Evolutionary conservation across 768 basidiomycete species (phyloP).

Genomic region (Agrocybe chaxingu): DNA sequence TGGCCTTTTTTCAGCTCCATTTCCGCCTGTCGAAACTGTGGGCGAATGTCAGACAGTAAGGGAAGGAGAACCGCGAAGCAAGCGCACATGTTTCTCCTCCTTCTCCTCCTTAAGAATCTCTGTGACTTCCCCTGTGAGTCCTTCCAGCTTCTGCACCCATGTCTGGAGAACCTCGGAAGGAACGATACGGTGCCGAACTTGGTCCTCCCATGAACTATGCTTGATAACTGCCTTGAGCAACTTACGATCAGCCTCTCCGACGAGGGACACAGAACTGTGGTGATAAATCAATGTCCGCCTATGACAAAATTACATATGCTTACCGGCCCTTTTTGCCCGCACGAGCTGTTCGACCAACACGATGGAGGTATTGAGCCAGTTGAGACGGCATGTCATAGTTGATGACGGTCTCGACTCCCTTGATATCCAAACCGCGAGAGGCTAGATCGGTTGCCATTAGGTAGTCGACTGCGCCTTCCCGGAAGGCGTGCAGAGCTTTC

Average conservation of each 20-base stretch:
- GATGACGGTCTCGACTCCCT: slow-evolving; percentile 95
- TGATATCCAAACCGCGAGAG: slow-evolving; percentile 94
- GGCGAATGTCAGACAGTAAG: slow-evolving; percentile 6
- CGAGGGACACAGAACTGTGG: slow-evolving; percentile 84
- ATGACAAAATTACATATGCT: slow-evolving; percentile 23
- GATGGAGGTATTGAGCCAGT: slow-evolving; percentile 91
- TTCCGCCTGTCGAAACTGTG: slow-evolving; percentile 81
- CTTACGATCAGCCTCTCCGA: slow-evolving; percentile 94
- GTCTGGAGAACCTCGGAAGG: slow-evolving; percentile 69
- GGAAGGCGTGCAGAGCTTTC: slow-evolving; percentile 80
- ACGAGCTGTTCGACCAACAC: slow-evolving; percentile 95
- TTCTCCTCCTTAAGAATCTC: slow-evolving; percentile 87
- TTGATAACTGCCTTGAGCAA: slow-evolving; percentile 96
- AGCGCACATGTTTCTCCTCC: slow-evolving; percentile 83
- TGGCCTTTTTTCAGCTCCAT: slow-evolving; percentile 95
- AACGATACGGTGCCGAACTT: slow-evolving; percentile 85
- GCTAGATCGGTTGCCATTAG: slow-evolving; percentile 97
- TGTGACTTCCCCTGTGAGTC: slow-evolving; percentile 71
- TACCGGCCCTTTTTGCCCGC: slow-evolving; percentile 91
- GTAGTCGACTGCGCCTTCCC: slow-evolving; percentile 85
- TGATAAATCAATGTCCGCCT: slow-evolving; percentile 3
- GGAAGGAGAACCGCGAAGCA: slow-evolving; percentile 5
- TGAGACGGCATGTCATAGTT: slow-evolving; percentile 99
- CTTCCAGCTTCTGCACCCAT: slow-evolving; percentile 68
- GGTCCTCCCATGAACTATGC: slow-evolving; percentile 72